These are phyloP conservation scores for Candida silvicultrix DNA, from an alignment of 805 yeast species.

Conservation along the genomic window DNA sequence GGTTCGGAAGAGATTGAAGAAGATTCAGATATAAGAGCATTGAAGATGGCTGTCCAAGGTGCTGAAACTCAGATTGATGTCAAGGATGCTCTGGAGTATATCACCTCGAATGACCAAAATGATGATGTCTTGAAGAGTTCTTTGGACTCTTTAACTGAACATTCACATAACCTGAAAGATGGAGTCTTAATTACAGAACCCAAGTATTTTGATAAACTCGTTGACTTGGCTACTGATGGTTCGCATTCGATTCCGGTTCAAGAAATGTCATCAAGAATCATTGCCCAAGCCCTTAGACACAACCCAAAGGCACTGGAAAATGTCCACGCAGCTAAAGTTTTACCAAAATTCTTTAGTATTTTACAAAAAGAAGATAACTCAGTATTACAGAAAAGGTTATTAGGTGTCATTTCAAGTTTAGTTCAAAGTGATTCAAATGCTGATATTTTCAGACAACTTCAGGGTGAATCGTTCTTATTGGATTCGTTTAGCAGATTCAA, in stretches of 20 bases:
- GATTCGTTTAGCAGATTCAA: conserved; percentile 16
- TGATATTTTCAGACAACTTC: conserved; percentile 9
- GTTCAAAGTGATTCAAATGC: conserved; percentile 31
- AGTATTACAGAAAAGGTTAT: conserved; percentile 36
- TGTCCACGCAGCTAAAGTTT: conserved; percentile 18
- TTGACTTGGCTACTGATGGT: conserved; percentile 18
- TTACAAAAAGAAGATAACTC: conserved; percentile 18
- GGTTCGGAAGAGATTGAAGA: conserved; percentile 12
- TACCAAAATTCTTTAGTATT: conserved; percentile 5
- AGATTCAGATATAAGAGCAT: conserved; percentile 10
- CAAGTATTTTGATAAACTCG: conserved; percentile 24
- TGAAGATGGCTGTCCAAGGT: conserved; percentile 19
- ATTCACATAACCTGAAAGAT: conserved; percentile 59
- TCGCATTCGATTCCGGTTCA: conserved; percentile 20
- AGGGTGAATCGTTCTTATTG: conserved; percentile 21
- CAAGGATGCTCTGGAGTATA: conserved; percentile 12
- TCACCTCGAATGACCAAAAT: conserved; percentile 3
- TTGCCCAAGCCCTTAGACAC: conserved; percentile 68
- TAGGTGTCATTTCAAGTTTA: conserved; percentile 48
- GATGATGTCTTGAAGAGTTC: conserved; percentile 11
- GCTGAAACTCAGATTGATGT: conserved; percentile 14
- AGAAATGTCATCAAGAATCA: conserved; percentile 52
- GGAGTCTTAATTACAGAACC: conserved; percentile 43
- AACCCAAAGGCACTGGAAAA: conserved; percentile 54
- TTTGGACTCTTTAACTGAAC: conserved; percentile 43